Percentiles rank a stretch among this genome's conserved stretches.
These are phyloP conservation scores for Fabrea salina DNA, from an alignment of 169 alveolate species.

Conservation along the genomic window DNA sequence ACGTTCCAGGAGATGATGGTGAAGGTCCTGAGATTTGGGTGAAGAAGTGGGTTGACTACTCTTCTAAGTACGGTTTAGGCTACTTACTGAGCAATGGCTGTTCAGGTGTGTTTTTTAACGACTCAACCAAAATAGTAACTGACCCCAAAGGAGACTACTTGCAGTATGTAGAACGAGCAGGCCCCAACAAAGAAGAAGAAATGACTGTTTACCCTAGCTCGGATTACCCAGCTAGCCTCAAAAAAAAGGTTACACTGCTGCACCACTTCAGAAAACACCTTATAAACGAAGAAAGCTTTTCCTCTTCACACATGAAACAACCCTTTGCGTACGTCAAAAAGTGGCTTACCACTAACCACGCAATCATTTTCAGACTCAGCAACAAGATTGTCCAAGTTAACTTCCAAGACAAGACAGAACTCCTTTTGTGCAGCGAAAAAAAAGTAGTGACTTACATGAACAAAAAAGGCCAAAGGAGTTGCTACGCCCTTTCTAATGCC, in stretches of 20 bases:
- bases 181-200: constrained; percentile 52
- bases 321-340: constrained; percentile 69
- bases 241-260: constrained; percentile 73
- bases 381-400: constrained; percentile 78
- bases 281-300: constrained; percentile 32
- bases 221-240: constrained; percentile 55
- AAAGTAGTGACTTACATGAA: constrained; percentile 72
- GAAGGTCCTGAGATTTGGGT: constrained; percentile 56
- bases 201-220: constrained; percentile 35
- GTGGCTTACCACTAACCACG: constrained; percentile 80
- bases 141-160: constrained; percentile 58
- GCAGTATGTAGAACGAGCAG: constrained; percentile 69
- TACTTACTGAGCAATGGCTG: constrained; percentile 72
- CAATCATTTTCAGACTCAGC: constrained; percentile 69
- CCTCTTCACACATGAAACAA: constrained; percentile 13
- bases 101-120: constrained; percentile 85
- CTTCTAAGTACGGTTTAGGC: constrained; percentile 85
- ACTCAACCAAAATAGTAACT: constrained; percentile 75
- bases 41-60: constrained; percentile 85
- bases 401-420: constrained; percentile 74
- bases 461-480: constrained; percentile 62
- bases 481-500: constrained; percentile 67
- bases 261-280: constrained; percentile 69
- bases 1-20: neutral
- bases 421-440: constrained; percentile 66